Evolutionary conservation across 2,329 filamentous ascomycete species (phyloP), one percentile per base, ranked within the genome.

Genomic region (Beauveria asiatica): DNA sequence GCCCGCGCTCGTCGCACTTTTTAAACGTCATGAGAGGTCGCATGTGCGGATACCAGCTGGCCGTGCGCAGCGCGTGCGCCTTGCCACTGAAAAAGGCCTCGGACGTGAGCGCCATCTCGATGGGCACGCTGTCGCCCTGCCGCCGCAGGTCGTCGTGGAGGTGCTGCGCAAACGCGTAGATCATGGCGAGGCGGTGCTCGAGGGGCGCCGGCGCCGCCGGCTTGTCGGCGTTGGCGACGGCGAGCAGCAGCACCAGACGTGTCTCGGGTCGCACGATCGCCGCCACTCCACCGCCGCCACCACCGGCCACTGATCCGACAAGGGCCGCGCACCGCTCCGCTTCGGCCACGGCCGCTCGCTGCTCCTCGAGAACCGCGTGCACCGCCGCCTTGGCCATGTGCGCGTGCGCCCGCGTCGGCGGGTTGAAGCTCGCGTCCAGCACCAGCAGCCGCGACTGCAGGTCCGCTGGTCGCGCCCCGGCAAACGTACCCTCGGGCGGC

Each of bases 31-130:
- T 16, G 23, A 42, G 6, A 68, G 25, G 53, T 10, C 23, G 42
- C 44, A 30, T n/a, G 37, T n/a, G 16, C 7, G 37, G 57, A 64
- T 83, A 84, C 42, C 76, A 74, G 0, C 75, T 74, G 0, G 72
- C 70, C 9, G 70, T 67, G 0, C 77, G 74, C 30, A 92, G 84
- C 1, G 83, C 83, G 13, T 68, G 65, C 8, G 84, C 83, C 73
- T 93, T 93, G 67, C 87, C 85, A 61, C 84, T 83, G 67, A 93
- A 94, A 69, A 87, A 92, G 0, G 89, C 86, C 66, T 82, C 78
- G 41, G 81, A 87, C 0, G 88, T 90, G 1, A 94, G 78, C 1
- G 80, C 88, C 42, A 93, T 80, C 65, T 92, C 89, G 5, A 86
- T 73, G 30, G 74, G 71, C 0, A 71, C 66, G 4, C 45, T 59